Evolutionary conservation across 2,329 filamentous ascomycete genomes (phyloP).

Genomic region (Diaporthe ampelina): DNA sequence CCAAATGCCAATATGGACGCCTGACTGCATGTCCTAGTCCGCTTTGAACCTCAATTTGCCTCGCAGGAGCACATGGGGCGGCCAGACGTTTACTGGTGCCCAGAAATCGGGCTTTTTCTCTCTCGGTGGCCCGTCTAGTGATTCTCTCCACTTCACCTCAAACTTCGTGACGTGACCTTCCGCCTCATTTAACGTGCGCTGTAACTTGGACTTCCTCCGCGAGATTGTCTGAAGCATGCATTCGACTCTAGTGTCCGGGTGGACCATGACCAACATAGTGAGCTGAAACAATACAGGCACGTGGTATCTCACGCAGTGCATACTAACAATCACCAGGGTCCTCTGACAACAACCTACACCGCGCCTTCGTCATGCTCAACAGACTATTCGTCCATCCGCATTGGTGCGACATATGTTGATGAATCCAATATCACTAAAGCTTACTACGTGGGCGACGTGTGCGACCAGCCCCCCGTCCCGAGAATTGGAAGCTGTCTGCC

Average conservation of each 20-base stretch:
- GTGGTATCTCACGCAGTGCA: neutral
- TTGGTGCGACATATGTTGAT: neutral
- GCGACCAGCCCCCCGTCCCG: neutral
- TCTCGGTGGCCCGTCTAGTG: neutral
- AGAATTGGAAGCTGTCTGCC: conserved; percentile 27
- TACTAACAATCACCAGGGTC: conserved; percentile 27
- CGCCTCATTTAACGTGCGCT: neutral
- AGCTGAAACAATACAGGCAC: neutral
- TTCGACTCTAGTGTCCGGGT: conserved; percentile 12
- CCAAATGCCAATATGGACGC: neutral
- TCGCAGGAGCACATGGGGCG: neutral
- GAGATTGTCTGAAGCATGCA: neutral
- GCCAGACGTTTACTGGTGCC: neutral
- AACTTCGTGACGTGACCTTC: neutral
- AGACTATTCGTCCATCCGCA: neutral
- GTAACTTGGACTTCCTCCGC: neutral
- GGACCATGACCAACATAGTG: conserved; percentile 15
- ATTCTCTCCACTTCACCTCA: neutral
- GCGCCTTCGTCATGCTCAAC: conserved; percentile 33
- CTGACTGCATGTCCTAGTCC: conserved; percentile 26
- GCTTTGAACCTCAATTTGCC: neutral
- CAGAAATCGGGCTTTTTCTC: neutral
- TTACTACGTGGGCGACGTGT: neutral
- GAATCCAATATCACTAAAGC: neutral
- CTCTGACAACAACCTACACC: conserved; percentile 38